A percentile compares a stretch with the other conserved stretches of the same genome.
These are phyloP conservation scores for Eucalyptus tenuipes DNA, from an alignment of 345 rosid species.

Conservation along the genomic window DNA sequence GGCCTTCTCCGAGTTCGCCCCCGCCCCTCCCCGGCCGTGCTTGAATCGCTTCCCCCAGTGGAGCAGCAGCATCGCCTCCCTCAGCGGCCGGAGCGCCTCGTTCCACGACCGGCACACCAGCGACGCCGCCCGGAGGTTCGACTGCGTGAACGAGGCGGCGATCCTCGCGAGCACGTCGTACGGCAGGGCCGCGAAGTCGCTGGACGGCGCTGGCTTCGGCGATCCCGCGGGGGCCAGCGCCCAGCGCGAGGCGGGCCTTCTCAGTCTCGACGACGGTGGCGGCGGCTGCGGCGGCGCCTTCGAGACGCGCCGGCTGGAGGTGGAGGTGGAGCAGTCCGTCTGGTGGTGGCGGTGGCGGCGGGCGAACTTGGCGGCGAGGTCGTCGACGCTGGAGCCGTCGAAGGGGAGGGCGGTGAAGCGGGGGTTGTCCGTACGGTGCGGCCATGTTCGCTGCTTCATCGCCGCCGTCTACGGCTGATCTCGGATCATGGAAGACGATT, in stretches of 20 bases:
- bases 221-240: background rate
- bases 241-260: background rate
- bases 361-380: background rate
- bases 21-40: conserved; percentile 76
- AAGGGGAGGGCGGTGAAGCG: background rate
- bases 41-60: conserved; percentile 75
- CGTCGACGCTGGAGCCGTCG: background rate
- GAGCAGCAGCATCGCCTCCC: conserved; percentile 74
- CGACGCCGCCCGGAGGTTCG: conserved; percentile 58
- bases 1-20: conserved; percentile 56
- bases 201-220: background rate
- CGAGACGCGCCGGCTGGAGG: background rate
- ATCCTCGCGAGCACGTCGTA: conserved; percentile 50
- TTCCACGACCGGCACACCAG: conserved; percentile 78
- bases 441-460: background rate
- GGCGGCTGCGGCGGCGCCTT: background rate
- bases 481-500: background rate
- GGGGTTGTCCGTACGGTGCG: background rate
- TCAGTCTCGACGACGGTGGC: background rate
- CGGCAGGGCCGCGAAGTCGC: conserved; percentile 66
- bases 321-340: background rate
- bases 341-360: background rate
- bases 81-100: conserved; percentile 68
- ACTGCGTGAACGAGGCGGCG: conserved; percentile 55
- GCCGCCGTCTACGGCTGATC: background rate